Evolutionary conservation across 129 eudicot species (phyloP), one percentile per base, ranked within the genome.

Genomic region (Arctium lappa): DNA sequence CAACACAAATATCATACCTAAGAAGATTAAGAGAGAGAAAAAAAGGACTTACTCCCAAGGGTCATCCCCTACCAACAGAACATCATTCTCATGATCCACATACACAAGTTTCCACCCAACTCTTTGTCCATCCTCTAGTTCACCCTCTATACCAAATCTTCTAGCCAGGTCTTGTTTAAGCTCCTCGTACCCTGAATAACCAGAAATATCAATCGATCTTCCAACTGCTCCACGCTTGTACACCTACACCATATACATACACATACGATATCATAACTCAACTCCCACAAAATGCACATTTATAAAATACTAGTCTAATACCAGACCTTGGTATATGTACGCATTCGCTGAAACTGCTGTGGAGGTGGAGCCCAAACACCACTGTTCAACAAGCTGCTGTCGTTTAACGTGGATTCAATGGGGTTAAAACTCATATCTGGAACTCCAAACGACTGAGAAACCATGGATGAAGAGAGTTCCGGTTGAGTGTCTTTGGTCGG

Each of bases 161-260:
- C 97, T 90, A 80, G 99, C 99, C 60, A 95, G 86, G 62, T 95
- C 99, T 73, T 89, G 99, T 75, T 95, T 95, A 9, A 95, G 93
- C 78, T 90, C 99, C 13, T 92, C 99, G 77, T 95, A 95, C 72
- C 93, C 99, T 11, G 97, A 87, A 75, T 95, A 95, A 83, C 93
- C 94, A 7, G 89, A 53, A 56, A 95, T 92, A 81, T 95, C 99
- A 39, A 95, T 95, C 42, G 97, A 93, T 86, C 99, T 87, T 78
- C 99, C 99, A 74, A 95, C 99, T 34, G 99, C 99, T 77, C 97
- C 99, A 8, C 97, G 94, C 76, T 95, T 95, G 86, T 95, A 86
- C 30, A 93, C 99, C 99, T 95, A 82, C 84, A 86, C 66, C 46
- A 76, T 27, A 76, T 30, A 22, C 18, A 11, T 38, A 22, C 27